Evolutionary conservation across 2,329 filamentous ascomycete genomes (phyloP), one percentile per base, ranked within the genome.

Genomic region (Orbilia quercus): DNA sequence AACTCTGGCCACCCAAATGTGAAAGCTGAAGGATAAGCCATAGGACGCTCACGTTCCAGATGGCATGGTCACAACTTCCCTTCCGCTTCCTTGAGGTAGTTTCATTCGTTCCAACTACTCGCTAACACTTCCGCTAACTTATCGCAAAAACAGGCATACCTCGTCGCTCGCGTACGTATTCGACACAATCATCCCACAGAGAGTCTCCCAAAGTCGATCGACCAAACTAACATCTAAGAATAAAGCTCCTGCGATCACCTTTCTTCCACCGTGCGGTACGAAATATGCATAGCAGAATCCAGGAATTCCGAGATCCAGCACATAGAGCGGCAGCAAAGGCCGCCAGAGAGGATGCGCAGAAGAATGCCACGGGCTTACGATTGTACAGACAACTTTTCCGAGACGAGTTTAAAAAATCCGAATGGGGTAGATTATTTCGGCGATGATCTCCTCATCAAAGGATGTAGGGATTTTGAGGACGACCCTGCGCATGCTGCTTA

Each of bases 181-280:
- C 7, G 7, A 28, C 36, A 9, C 22, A n/a, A 45, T 25, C 14
- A 14, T n/a, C 16, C n/a, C 16, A 42, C 12, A 18, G 16, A n/a
- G n/a, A 44, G 11, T 7, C 34, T 54, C 3, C 50, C 7, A n/a
- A 28, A 18, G 31, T 6, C 5, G 18, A 3, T 7, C n/a, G 2
- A 25, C 40, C 51, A n/a, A n/a, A 44, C 38, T 67, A 42, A 57
- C 40, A 45, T 55, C 5, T 34, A 23, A 7, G 45, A 14, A 7
- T 28, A 7, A 20, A 71, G 66, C 58, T 74, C 47, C 64, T 74
- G 11, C 64, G 57, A 54, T 74, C 70, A 2, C 55, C 70, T 5
- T n/a, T 23, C 45, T 74, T 74, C 58, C 70, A 74, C 51, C 70
- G 70, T 28, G 34, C 53, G 20, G 70, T 74, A 7, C 63, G 64